Evolutionary conservation across 1,139 yeast species (phyloP).

Genomic region (Magnusiomyces ingens): DNA sequence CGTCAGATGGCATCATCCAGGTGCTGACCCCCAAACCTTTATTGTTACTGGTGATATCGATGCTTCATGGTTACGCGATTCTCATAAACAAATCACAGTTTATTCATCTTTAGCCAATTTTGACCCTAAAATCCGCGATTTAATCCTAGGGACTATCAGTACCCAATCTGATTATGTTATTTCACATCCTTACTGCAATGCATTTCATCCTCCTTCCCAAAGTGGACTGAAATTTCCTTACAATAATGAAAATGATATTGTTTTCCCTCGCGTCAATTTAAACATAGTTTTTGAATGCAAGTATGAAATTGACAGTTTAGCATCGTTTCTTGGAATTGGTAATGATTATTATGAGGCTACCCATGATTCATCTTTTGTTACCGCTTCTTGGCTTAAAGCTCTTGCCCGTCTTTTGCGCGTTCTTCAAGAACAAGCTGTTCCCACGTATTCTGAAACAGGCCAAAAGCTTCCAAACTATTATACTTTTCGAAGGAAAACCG

Average conservation of each 20-base stretch:
- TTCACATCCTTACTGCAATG: constrained; percentile 76
- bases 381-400: constrained; percentile 54
- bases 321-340: constrained; percentile 67
- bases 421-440: constrained; percentile 51
- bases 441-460: constrained; percentile 59
- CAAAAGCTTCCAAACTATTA: constrained; percentile 43
- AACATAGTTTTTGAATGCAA: constrained; percentile 76
- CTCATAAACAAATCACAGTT: constrained; percentile 75
- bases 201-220: constrained; percentile 76
- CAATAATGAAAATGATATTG: constrained; percentile 55
- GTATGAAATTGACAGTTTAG: constrained; percentile 81
- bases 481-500: constrained; percentile 66
- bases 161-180: constrained; percentile 64
- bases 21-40: constrained; percentile 41
- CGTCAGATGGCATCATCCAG: constrained; percentile 56
- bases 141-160: constrained; percentile 71
- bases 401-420: constrained; percentile 47
- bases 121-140: constrained; percentile 44
- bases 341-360: constrained; percentile 60
- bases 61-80: constrained; percentile 86
- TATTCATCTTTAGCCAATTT: constrained; percentile 53
- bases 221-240: constrained; percentile 46
- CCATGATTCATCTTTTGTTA: constrained; percentile 46
- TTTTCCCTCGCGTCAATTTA: constrained; percentile 66
- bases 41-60: constrained; percentile 82